Conservation (phyloP, 2,329 filamentous ascomycete species). For the Capronia epimyces region DNA sequence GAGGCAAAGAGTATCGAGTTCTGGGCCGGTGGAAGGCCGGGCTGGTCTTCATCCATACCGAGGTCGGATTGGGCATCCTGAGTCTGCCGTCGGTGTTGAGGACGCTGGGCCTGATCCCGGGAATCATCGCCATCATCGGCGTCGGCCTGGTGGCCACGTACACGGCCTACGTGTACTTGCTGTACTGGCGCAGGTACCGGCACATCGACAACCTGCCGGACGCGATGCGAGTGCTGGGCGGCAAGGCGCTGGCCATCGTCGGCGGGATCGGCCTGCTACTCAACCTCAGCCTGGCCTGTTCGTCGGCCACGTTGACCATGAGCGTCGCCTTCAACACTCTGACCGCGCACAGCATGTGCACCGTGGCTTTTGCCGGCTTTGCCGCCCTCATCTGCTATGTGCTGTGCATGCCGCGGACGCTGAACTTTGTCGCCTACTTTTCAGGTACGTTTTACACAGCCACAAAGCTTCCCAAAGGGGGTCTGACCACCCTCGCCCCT, state of each 20-base stretch:
- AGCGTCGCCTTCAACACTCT: conserved; percentile 57
- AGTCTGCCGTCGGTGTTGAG: conserved; percentile 44
- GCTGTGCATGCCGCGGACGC: conserved; percentile 51
- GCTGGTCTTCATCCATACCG: conserved; percentile 34
- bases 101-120: conserved; percentile 44
- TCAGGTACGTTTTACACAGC: conserved; percentile 32
- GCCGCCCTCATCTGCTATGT: conserved; percentile 49
- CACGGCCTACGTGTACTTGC: conserved; percentile 48
- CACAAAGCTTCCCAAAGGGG: background rate
- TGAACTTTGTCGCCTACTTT: conserved; percentile 51
- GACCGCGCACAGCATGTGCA: conserved; percentile 51
- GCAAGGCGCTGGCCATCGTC: conserved; percentile 51
- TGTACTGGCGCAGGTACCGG: conserved; percentile 48
- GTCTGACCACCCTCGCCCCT: no score
- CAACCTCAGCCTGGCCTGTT: conserved; percentile 57
- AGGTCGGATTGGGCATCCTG: conserved; percentile 40
- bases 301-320: conserved; percentile 59
- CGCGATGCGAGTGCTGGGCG: conserved; percentile 53
- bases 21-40: conserved; percentile 12
- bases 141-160: conserved; percentile 47
- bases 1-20: conserved; percentile 9
- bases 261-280: conserved; percentile 52
- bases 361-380: conserved; percentile 50
- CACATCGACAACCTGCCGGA: conserved; percentile 57
- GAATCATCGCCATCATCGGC: conserved; percentile 44